Evolutionary conservation across 2,329 filamentous ascomycete species (phyloP), one percentile per base, ranked within the genome.

Genomic region (Exophiala alcalophila): DNA sequence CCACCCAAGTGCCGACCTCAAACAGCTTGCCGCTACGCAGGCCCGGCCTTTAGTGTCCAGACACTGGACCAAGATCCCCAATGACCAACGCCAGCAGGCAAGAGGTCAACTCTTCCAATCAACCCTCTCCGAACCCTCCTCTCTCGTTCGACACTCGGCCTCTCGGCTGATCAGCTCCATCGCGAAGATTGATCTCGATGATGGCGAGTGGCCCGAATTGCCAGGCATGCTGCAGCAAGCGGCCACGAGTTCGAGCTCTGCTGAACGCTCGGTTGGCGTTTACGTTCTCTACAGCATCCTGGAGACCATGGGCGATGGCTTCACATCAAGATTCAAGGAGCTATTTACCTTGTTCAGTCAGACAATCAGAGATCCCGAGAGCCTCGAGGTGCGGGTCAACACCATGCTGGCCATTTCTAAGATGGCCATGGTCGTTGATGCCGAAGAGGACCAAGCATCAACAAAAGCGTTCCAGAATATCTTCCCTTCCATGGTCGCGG

Each of bases 201-300:
- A 94, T 64, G 87, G 85, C 53, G 81, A 94, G 66, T 94, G 87
- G 87, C 71, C 71, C 19, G 85, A 94, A 45, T 79, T 97, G 47
- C 81, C 94, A 37, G 80, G 81, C 53, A 78, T 85, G 56, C 78
- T 97, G 39, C 77, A 88, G 49, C 84, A 85, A 61, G 86, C 92
- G 50, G 83, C 86, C 56, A 85, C 78, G 56, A 90, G 81, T 62
- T 70, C 77, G 47, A 82, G 83, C 49, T 82, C 86, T 37, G 75
- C 81, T 49, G 86, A 94, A 65, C 84, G 92, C 55, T 89, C 94
- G 63, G 86, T 96, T 27, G 89, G 86, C 53, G 84, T 91, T 53
- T 97, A 92, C 70, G 89, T 97, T 57, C 82, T 97, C 54, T 96
- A 83, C 70, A 91, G 88, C 50, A 81, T 96, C 32, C 75, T 97